A percentile compares a stretch with the other conserved stretches of the same genome.
phyloP scores from a whole-genome alignment of 2,329 filamentous ascomycete genomes.

The Epichloe elymi region DNA sequence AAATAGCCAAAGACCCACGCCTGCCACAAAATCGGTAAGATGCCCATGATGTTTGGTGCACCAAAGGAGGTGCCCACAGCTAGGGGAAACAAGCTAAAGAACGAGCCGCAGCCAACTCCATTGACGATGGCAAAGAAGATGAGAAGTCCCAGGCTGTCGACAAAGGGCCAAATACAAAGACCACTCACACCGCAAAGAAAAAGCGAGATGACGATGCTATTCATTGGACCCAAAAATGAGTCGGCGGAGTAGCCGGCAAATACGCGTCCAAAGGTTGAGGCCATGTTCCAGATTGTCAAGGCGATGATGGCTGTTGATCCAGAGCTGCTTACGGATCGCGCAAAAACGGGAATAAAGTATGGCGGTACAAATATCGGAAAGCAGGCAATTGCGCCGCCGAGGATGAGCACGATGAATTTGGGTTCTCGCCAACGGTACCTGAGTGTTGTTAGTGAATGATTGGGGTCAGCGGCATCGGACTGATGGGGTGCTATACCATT shows the following conservation, averaged over 20 bases:
- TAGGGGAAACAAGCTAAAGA: constrained; percentile 16
- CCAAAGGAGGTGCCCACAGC: constrained; percentile 13
- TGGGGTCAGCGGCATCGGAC: not conserved
- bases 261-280: constrained; percentile 14
- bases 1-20: constrained; percentile 17
- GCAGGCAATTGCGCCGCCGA: constrained; percentile 12
- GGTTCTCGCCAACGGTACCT: constrained; percentile 14
- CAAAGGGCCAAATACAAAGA: constrained; percentile 15
- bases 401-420: constrained; percentile 12
- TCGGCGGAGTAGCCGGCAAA: constrained; percentile 15
- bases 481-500: constrained; percentile 10
- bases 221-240: constrained; percentile 14
- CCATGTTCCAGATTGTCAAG: constrained; percentile 15
- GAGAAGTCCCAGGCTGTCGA: constrained; percentile 11
- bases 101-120: constrained; percentile 16
- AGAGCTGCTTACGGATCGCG: constrained; percentile 12
- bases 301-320: constrained; percentile 10
- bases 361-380: constrained; percentile 17
- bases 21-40: constrained; percentile 16
- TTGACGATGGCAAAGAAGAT: constrained; percentile 14
- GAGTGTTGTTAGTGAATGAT: not conserved
- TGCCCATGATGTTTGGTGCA: constrained; percentile 12
- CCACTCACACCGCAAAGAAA: constrained; percentile 14
- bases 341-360: constrained; percentile 17
- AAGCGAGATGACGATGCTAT: constrained; percentile 14